Base-by-base conservation (phyloP, 306 rosid species). In the Neltuma alba region DNA sequence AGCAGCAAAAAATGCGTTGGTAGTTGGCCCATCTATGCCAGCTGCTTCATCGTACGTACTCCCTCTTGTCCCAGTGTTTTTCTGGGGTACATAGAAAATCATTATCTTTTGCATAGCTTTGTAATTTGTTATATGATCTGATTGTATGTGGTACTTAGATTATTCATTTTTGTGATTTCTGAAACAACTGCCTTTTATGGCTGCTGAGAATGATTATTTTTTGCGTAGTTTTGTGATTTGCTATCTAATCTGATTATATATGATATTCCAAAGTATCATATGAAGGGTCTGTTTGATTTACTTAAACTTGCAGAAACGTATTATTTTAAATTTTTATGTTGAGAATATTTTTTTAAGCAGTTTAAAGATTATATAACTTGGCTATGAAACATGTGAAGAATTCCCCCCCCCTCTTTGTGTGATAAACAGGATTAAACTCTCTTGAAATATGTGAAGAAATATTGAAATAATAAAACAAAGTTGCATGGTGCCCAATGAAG, bases 21-120 rank as follows among this genome's bases (percentile, higher is more conserved):
- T 90, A 54, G 88, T 93, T 78, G 97, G 99, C 69, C 99, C 98
- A 66, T 21, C 97, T 40, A 90, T 84, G 72, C 96, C 89, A 48
- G 86, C 96, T 70, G 86, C 85, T 73, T 77, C 90, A 50, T 76
- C 78, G 99, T 95, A 78, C 79, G 90, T 74, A 77, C 69, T 60
- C 42, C 20, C 13, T 37, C 50, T 84, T 54, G 2, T 40, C 60
- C 47, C 2, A 31, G 47, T 41, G 79, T 78, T 65, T 80, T 74
- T 14, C 31, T 27, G 28, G 27, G 31, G 42, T 20, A 61, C 40
- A 25, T 36, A 2, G 37, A 63, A 20, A 73, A 72, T 61, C 15
- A 18, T 58, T 48, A 70, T 79, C 52, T 65, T 71, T n/a, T 79
- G 13, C 66, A 67, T 18, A 48, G 27, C 70, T 79, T 58, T 44